Evolutionary conservation across 495 filamentous ascomycete genomes (phyloP), one percentile per base, ranked within the genome.

Genomic region (Ramalina peruviana): DNA sequence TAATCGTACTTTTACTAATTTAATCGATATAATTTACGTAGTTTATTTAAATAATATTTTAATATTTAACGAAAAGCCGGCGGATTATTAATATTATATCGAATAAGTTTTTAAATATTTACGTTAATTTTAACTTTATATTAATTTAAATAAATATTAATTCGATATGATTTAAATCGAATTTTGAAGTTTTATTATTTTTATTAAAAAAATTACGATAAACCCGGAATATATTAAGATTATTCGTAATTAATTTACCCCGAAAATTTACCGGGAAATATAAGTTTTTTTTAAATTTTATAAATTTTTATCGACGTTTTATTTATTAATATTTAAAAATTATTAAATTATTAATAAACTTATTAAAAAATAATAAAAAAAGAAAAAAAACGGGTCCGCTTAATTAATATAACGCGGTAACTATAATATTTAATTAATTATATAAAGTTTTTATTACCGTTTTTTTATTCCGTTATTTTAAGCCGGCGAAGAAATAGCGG

Each of bases 231-330:
- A 9, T 40, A 45, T 37, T 19, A 49, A n/a, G 40, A 9, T 27
- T 49, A 41, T 49, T 41, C 4, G 4, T 23, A 23, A 23, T 23
- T 23, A 23, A 23, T 23, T 23, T 23, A 23, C 4, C 4, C 4
- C 4, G 4, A 23, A 23, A 4, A 23, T 23, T 23, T 23, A 23
- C 4, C 4, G 25, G 40, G 25, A 49, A 16, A 37, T 49, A 5
- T 40, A 40, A 9, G 17, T 49, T 4, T 49, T 49, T 27, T 16
- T 49, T 41, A 49, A 13, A 9, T 4, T 49, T 49, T 49, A 23
- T 41, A 25, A 49, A 49, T 41, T 49, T 49, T 27, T 49, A 49
- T 42, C 15, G 15, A 16, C 15, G 17, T 16, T 42, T 49, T 49
- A 49, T 49, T 41, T 49, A 49, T 40, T 40, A 6, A 15, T 40